These are phyloP conservation scores for Verticillium zaregamsianum DNA, from an alignment of 2,329 filamentous ascomycete species.

Conservation along the genomic window DNA sequence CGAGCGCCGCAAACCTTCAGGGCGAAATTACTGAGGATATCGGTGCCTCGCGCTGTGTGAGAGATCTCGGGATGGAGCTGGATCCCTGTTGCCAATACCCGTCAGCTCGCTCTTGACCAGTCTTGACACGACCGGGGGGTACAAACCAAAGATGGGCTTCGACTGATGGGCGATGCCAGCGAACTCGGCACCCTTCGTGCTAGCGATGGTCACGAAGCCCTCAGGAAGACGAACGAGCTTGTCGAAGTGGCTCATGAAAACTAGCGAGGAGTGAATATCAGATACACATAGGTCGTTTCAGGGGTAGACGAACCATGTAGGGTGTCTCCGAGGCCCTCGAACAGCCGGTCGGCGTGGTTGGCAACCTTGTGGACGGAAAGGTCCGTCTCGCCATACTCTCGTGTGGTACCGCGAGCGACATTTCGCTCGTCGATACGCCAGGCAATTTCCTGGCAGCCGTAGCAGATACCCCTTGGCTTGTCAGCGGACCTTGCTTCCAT, in stretches of 20 bases:
- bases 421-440: conserved; percentile 55
- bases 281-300: not conserved
- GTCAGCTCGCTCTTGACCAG: conserved; percentile 5
- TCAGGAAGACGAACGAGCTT: conserved; percentile 74
- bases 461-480: conserved; percentile 47
- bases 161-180: conserved; percentile 72
- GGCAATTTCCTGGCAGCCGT: conserved; percentile 57
- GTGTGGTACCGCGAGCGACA: conserved; percentile 14
- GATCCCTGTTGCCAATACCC: conserved; percentile 41
- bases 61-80: conserved; percentile 90
- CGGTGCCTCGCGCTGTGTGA: conserved; percentile 65
- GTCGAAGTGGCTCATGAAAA: conserved; percentile 88
- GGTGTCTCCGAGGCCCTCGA: conserved; percentile 67
- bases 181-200: conserved; percentile 70
- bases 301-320: conserved; percentile 39
- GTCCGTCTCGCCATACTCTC: conserved; percentile 25
- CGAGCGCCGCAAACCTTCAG: too few species aligned
- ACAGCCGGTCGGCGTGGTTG: conserved; percentile 71
- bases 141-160: conserved; percentile 63
- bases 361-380: conserved; percentile 56
- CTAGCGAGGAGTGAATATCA: conserved; percentile 15
- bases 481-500: conserved; percentile 1
- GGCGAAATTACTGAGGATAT: too few species aligned
- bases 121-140: conserved; percentile 1
- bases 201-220: conserved; percentile 69